These are phyloP conservation scores for Arbutus unedo DNA, from an alignment of 148 eudicot genomes.

Conservation along the genomic window DNA sequence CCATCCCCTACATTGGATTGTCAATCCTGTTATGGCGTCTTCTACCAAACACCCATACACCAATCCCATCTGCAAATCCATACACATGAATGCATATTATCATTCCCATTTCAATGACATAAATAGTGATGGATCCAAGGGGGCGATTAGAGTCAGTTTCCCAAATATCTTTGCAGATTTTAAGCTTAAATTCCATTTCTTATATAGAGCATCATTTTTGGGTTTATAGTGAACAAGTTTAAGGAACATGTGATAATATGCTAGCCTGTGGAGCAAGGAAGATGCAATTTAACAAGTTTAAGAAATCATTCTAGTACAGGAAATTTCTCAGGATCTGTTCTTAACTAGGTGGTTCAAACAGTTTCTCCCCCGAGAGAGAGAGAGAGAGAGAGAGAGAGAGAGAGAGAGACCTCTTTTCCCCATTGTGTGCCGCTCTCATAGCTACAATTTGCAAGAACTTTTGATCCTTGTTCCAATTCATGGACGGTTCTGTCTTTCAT, in stretches of 20 bases:
- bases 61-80: slow-evolving; percentile 38
- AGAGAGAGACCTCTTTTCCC: slow-evolving; percentile 43
- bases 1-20: slow-evolving; percentile 51
- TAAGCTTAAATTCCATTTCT: background rate
- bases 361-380: background rate
- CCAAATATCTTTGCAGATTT: background rate
- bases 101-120: background rate
- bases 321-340: background rate
- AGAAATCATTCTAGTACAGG: background rate
- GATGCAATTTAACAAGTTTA: background rate
- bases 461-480: slow-evolving; percentile 36
- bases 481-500: slow-evolving; percentile 13
- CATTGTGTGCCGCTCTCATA: slow-evolving; percentile 40
- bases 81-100: background rate
- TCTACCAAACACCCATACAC: slow-evolving; percentile 46
- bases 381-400: slow-evolving; percentile 3
- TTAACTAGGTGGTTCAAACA: background rate
- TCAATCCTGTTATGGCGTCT: slow-evolving; percentile 40
- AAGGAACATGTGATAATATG: background rate
- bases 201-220: background rate
- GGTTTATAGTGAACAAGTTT: background rate
- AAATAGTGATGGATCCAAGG: background rate
- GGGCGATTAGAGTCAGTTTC: background rate
- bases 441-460: slow-evolving; percentile 41
- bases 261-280: background rate